Evolutionary conservation across 805 yeast species (phyloP).

Genomic region (Candida sakaeoensis): DNA sequence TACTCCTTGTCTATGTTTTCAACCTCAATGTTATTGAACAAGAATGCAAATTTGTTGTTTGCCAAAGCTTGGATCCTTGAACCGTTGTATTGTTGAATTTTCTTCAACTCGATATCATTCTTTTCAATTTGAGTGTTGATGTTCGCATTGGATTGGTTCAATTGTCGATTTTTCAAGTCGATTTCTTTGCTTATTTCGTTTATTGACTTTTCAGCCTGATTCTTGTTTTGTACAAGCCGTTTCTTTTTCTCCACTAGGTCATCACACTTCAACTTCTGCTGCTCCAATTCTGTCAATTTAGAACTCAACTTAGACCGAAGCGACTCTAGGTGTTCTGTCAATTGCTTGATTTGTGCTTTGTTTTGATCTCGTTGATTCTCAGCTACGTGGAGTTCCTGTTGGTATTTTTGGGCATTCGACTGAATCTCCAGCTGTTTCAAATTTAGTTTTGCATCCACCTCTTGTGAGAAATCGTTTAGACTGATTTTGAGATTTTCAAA

Average conservation of each 20-base stretch:
- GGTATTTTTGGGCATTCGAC: slow-evolving; percentile 30
- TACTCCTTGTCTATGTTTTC: slow-evolving; percentile 39
- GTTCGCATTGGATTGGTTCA: slow-evolving; percentile 27
- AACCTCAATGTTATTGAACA: slow-evolving; percentile 47
- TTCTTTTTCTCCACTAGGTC: slow-evolving; percentile 32
- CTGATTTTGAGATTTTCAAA: slow-evolving; percentile 3
- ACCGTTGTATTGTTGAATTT: slow-evolving; percentile 55
- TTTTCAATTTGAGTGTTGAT: slow-evolving; percentile 41
- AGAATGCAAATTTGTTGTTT: slow-evolving; percentile 45
- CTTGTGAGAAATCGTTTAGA: slow-evolving; percentile 3
- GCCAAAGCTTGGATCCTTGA: slow-evolving; percentile 48
- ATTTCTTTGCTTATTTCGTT: slow-evolving; percentile 14
- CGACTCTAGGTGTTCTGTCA: slow-evolving; percentile 23
- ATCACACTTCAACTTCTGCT: slow-evolving; percentile 32
- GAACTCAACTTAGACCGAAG: slow-evolving; percentile 22
- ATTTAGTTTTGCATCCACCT: slow-evolving; percentile 1
- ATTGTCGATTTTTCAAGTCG: slow-evolving; percentile 12
- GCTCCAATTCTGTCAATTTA: slow-evolving; percentile 1
- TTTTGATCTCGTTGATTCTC: slow-evolving; percentile 28
- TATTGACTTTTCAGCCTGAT: slow-evolving; percentile 24
- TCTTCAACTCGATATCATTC: slow-evolving; percentile 49
- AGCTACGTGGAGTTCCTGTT: slow-evolving; percentile 26
- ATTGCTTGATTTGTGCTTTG: slow-evolving; percentile 24
- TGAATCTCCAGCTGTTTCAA: slow-evolving; percentile 29
- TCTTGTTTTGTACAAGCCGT: slow-evolving; percentile 26